Conservation (phyloP, 768 basidiomycete species). For the Tylopilus sp. region DNA sequence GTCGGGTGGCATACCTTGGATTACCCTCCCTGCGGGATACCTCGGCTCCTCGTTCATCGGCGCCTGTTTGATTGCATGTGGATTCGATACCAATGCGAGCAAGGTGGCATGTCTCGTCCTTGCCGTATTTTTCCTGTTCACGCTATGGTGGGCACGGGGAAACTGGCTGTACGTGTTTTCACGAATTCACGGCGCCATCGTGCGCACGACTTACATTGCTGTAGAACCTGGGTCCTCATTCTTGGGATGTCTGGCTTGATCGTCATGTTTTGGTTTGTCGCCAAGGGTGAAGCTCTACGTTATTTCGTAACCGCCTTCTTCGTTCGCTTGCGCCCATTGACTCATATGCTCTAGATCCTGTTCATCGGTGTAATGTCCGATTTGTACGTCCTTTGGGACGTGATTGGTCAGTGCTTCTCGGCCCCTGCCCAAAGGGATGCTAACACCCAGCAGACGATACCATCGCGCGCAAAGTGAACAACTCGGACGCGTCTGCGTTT, state of each 20-base stretch:
- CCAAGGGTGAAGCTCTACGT: conserved; percentile 66
- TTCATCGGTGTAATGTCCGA: conserved; percentile 89
- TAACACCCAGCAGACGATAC: conserved; percentile 62
- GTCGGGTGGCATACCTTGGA: conserved; percentile 80
- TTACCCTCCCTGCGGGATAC: conserved; percentile 84
- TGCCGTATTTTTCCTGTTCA: conserved; percentile 82
- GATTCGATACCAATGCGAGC: conserved; percentile 85
- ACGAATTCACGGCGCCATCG: no score
- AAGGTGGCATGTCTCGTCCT: conserved; percentile 79
- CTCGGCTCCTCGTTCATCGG: conserved; percentile 86
- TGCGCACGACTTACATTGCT: neutral
- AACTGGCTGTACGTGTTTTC: conserved; percentile 63
- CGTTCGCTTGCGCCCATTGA: neutral
- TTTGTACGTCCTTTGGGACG: conserved; percentile 86
- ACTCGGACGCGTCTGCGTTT: conserved; percentile 85
- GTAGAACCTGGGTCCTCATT: conserved; percentile 76
- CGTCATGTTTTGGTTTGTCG: conserved; percentile 82
- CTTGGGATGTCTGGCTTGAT: conserved; percentile 77
- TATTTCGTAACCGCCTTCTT: conserved; percentile 54
- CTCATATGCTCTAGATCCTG: conserved; percentile 46
- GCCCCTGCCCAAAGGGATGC: neutral
- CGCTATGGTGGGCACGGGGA: conserved; percentile 82
- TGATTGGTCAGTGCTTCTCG: conserved; percentile 54
- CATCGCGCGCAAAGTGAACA: conserved; percentile 76
- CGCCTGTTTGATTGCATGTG: conserved; percentile 81